phyloP scores from a whole-genome alignment of 2,329 filamentous ascomycete genomes.

The Phyllosticta citribraziliensis region DNA sequence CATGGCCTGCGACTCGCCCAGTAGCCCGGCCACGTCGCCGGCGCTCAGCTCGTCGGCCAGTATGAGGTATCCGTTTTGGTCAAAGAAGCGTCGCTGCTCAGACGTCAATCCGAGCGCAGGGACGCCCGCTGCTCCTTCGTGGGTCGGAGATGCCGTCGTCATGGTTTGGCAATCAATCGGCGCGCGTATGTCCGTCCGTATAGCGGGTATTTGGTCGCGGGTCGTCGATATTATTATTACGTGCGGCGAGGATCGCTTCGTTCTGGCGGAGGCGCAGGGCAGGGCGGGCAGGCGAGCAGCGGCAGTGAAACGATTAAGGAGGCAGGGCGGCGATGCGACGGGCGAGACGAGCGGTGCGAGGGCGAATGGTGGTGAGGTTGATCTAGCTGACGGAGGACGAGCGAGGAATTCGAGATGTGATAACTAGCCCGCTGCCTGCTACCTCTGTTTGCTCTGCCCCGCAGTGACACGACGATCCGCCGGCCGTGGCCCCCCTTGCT shows the following conservation, averaged over 20 bases:
- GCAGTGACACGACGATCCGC: neutral
- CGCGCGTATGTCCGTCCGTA: neutral
- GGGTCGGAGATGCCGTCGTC: neutral
- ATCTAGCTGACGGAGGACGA: neutral
- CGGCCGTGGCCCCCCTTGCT: neutral
- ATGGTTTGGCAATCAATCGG: neutral
- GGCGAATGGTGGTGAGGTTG: neutral
- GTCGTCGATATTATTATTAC: neutral
- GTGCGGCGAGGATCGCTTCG: neutral
- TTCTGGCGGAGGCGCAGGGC: neutral
- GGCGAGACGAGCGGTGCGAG: neutral
- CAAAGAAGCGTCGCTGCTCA: slow-evolving; percentile 62
- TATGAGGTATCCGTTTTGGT: slow-evolving; percentile 81
- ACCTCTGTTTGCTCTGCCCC: neutral
- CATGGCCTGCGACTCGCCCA: slow-evolving; percentile 64
- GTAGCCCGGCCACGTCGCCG: slow-evolving; percentile 55
- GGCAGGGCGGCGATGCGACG: neutral
- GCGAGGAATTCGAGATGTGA: neutral
- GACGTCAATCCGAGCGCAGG: slow-evolving; percentile 50
- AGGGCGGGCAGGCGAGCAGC: neutral
- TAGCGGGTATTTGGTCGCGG: neutral
- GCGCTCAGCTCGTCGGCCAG: slow-evolving; percentile 65
- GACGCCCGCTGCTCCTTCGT: neutral
- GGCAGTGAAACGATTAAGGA: neutral
- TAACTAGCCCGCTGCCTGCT: neutral